These are phyloP conservation scores for Tribonema minus DNA, from an alignment of 108 stramenopile genomes.

Conservation along the genomic window DNA sequence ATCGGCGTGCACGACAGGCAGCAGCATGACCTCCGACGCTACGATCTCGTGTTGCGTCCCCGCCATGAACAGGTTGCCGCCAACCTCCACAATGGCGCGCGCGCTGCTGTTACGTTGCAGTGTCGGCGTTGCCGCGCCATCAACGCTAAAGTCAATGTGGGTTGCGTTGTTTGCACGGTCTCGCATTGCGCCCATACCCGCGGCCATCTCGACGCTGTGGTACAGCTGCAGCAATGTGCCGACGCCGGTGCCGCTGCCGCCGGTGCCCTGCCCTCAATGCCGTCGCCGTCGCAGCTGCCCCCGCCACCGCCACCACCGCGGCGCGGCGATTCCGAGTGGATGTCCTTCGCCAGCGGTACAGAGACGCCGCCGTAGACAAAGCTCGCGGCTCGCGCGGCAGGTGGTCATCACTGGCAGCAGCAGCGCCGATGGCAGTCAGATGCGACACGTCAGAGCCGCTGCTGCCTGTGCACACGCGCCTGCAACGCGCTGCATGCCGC, in stretches of 20 bases:
- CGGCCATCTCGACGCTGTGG: conserved; percentile 26
- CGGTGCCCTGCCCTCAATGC: too few relatives aligned
- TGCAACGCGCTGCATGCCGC: conserved; percentile 12
- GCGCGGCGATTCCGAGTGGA: conserved; percentile 11
- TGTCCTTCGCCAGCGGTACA: conserved; percentile 13
- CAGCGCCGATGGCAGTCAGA: neutral
- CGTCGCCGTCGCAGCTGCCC: too few relatives aligned
- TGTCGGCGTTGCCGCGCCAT: conserved; percentile 2
- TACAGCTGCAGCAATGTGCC: conserved; percentile 42
- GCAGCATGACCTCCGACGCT: too few relatives aligned
- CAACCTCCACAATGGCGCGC: too few relatives aligned
- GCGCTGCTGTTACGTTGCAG: too few relatives aligned
- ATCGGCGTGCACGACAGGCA: neutral
- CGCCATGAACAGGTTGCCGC: too few relatives aligned
- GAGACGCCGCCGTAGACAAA: conserved; percentile 46
- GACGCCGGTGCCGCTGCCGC: neutral
- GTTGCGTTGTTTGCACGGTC: conserved; percentile 14
- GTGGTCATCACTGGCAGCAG: conserved; percentile 37
- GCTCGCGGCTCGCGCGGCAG: conserved; percentile 31
- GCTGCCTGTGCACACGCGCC: conserved; percentile 31
- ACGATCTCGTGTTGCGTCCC: too few relatives aligned
- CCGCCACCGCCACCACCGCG: neutral
- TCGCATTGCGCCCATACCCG: conserved; percentile 18
- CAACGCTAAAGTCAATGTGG: conserved; percentile 3
- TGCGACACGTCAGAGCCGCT: conserved; percentile 21